Evolutionary conservation across 208 protist genomes (phyloP).

Genomic region (Porcisia hertigi): DNA sequence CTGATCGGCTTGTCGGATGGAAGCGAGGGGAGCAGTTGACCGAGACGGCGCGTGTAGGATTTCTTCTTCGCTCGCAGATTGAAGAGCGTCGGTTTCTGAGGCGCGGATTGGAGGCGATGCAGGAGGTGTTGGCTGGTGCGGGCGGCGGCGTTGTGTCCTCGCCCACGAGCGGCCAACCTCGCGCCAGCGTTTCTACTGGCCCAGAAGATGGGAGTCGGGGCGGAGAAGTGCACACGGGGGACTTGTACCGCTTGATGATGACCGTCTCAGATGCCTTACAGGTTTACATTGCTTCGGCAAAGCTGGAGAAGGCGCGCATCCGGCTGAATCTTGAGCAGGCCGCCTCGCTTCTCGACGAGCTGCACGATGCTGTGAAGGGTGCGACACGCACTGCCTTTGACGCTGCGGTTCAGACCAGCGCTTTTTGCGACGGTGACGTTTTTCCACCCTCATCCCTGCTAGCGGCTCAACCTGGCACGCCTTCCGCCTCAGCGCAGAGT

Average conservation of each 20-base stretch:
- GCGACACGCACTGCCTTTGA: conserved; percentile 55
- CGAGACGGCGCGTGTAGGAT: conserved; percentile 59
- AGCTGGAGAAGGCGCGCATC: conserved; percentile 57
- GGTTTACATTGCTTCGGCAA: conserved; percentile 29
- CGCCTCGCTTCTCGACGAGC: conserved; percentile 31
- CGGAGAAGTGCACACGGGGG: conserved; percentile 34
- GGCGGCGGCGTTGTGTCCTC: not conserved
- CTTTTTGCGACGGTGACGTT: not conserved
- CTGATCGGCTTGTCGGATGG: conserved; percentile 43
- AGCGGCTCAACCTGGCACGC: not conserved
- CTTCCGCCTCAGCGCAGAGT: not conserved
- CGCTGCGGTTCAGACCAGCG: conserved; percentile 2
- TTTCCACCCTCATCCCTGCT: not conserved
- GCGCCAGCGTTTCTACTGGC: not conserved
- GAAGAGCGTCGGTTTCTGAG: conserved; percentile 70
- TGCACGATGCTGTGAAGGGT: conserved; percentile 46
- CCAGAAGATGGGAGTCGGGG: not conserved
- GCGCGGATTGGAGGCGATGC: conserved; percentile 42
- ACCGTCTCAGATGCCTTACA: conserved; percentile 41
- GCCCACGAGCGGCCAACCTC: not conserved
- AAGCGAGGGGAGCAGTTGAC: conserved; percentile 58
- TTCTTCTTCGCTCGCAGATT: conserved; percentile 70
- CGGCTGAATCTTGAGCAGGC: conserved; percentile 45
- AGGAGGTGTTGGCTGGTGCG: conserved; percentile 29
- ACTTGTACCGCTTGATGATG: conserved; percentile 43